Evolutionary conservation across 176 grass and related monocot species (phyloP).

Genomic region (Carex kokanica): DNA sequence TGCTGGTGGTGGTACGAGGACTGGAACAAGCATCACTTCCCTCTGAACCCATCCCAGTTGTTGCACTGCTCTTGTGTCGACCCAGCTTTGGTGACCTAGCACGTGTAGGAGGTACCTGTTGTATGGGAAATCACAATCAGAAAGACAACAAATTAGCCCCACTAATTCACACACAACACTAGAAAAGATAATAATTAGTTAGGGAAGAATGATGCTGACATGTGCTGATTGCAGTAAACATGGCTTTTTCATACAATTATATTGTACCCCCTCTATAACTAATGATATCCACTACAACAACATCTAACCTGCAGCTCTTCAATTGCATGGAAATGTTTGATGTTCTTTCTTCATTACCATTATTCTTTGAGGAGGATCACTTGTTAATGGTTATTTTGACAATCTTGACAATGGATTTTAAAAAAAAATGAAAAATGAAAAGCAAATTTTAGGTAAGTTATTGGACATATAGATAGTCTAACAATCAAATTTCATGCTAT

Average conservation of each 20-base stretch:
- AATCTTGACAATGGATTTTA: no score
- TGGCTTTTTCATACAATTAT: neutral
- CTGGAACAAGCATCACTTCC: slow-evolving; percentile 52
- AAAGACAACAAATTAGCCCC: neutral
- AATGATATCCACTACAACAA: neutral
- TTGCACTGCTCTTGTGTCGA: slow-evolving; percentile 47
- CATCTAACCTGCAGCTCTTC: neutral
- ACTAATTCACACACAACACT: neutral
- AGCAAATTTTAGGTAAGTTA: no score
- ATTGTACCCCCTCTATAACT: neutral
- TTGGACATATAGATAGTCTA: no score
- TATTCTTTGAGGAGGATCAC: neutral
- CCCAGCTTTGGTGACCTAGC: slow-evolving; percentile 92
- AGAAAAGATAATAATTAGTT: neutral
- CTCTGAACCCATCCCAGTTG: slow-evolving; percentile 43
- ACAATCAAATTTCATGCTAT: no score
- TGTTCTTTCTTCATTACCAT: neutral
- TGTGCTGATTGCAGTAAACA: neutral
- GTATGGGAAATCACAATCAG: neutral
- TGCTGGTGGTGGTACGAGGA: slow-evolving; percentile 36
- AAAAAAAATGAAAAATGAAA: no score
- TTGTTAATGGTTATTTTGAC: no score
- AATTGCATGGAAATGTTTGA: neutral
- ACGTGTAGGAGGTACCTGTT: slow-evolving; percentile 89
- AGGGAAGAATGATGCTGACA: neutral